phyloP scores from a whole-genome alignment of 1,284 basidiomycete species.

The Ceratobasidium sp. region DNA sequence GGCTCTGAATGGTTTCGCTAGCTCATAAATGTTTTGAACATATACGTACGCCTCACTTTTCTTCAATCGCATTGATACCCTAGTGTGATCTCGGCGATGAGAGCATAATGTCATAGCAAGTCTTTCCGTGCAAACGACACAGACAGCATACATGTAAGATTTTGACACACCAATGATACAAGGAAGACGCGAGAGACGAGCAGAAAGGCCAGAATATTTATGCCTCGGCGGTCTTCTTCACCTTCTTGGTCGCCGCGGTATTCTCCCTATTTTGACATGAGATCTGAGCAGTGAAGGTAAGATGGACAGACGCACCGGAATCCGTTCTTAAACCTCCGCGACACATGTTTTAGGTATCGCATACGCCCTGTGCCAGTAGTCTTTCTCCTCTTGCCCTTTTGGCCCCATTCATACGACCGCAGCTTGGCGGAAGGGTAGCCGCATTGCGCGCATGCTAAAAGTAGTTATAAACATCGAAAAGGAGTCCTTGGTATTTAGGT shows the following conservation, averaged over 20 bases:
- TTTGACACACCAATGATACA: slow-evolving; percentile 46
- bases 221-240: slow-evolving; percentile 54
- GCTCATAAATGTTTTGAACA: not conserved
- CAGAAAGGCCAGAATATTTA: slow-evolving; percentile 12
- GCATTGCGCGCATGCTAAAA: slow-evolving; percentile 90
- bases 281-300: not conserved
- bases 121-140: slow-evolving; percentile 42
- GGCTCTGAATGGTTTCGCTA: slow-evolving; percentile 60
- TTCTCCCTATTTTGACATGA: slow-evolving; percentile 74
- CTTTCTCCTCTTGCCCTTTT: slow-evolving; percentile 99
- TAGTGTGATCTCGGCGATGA: not conserved
- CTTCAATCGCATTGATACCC: slow-evolving; percentile 15
- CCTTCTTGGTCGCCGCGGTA: slow-evolving; percentile 67
- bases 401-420: slow-evolving; percentile 97
- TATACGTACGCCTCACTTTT: not conserved
- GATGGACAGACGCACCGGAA: slow-evolving; percentile 71
- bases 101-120: slow-evolving; percentile 45
- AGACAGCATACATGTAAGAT: slow-evolving; percentile 46
- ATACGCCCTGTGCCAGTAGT: slow-evolving; percentile 98
- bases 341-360: slow-evolving; percentile 92
- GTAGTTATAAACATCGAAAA: not conserved
- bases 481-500: not conserved
- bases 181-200: slow-evolving; percentile 7
- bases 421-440: slow-evolving; percentile 97
- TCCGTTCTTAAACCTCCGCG: slow-evolving; percentile 97